Evolutionary conservation across 371 early-diverging fungal species (phyloP).

Genomic region (Sporodiniella umbellata): DNA sequence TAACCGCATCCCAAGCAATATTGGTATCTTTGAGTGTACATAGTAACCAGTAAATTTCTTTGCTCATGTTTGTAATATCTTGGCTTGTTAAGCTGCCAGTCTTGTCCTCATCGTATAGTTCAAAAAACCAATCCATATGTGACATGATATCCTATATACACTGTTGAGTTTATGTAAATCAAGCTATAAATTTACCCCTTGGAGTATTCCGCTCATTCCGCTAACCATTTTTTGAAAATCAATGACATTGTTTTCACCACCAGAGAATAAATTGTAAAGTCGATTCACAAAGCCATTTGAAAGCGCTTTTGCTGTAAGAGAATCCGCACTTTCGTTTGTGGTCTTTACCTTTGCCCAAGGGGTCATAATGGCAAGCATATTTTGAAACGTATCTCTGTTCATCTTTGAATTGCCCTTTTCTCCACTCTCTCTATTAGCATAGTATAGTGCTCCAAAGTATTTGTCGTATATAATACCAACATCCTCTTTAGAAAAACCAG

Average conservation of each 20-base stretch:
- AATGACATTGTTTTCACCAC: slow-evolving; percentile 37
- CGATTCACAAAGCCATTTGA: slow-evolving; percentile 34
- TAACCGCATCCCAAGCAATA: slow-evolving; percentile 28
- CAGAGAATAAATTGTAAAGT: slow-evolving; percentile 47
- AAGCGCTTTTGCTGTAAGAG: not conserved
- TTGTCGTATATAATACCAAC: slow-evolving; percentile 87
- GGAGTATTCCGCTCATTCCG: slow-evolving; percentile 73
- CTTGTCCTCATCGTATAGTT: slow-evolving; percentile 68
- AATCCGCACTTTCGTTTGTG: slow-evolving; percentile 8
- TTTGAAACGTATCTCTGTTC: slow-evolving; percentile 35
- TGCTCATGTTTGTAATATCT: slow-evolving; percentile 79
- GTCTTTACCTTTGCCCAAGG: slow-evolving; percentile 31
- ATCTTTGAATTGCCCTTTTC: slow-evolving; percentile 25
- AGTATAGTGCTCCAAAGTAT: slow-evolving; percentile 81
- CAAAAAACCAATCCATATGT: slow-evolving; percentile 76
- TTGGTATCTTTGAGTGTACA: slow-evolving; percentile 12
- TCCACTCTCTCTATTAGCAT: slow-evolving; percentile 42
- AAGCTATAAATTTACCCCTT: slow-evolving; percentile 34
- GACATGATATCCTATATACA: slow-evolving; percentile 62
- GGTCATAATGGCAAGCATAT: slow-evolving; percentile 32
- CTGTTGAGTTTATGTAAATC: too few relatives aligned
- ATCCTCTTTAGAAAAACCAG: slow-evolving; percentile 83
- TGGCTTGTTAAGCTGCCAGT: slow-evolving; percentile 63
- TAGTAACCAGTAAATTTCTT: slow-evolving; percentile 71
- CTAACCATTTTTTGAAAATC: slow-evolving; percentile 72